Percentiles rank a stretch among this genome's conserved stretches.
phyloP scores from a whole-genome alignment of 164 flowering plant genomes.

The Nymphaea colorata region DNA sequence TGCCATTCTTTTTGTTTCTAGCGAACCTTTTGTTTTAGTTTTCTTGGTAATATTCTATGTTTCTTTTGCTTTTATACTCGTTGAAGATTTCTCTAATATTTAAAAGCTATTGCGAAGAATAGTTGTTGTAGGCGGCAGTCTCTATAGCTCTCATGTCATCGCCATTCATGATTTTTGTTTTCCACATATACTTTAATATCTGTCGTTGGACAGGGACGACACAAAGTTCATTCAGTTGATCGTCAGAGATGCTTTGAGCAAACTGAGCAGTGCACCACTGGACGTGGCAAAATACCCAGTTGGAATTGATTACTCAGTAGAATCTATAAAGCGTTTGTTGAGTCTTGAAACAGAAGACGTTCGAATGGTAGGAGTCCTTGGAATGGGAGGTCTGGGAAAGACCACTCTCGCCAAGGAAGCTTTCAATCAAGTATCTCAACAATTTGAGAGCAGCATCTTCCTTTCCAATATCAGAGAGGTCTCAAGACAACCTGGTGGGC shows the following conservation, averaged over 20 bases:
- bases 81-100: no score
- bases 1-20: no score
- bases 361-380: slow-evolving; percentile 10
- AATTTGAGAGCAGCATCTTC: slow-evolving; percentile 7
- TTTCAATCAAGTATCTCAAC: not conserved
- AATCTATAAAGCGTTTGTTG: not conserved
- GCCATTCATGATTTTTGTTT: no score
- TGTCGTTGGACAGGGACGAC: not conserved
- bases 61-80: no score
- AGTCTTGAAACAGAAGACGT: slow-evolving; percentile 4
- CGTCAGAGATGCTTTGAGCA: not conserved
- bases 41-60: no score
- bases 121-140: no score
- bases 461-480: not conserved
- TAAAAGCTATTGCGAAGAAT: no score
- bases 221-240: not conserved
- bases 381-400: slow-evolving; percentile 24
- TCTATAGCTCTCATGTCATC: no score
- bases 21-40: no score
- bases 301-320: slow-evolving; percentile 4
- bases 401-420: slow-evolving; percentile 16
- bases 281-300: not conserved
- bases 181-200: no score
- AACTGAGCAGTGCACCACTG: not conserved
- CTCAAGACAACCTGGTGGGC: not conserved